phyloP scores from a whole-genome alignment of 257 asterid species.

The Nicotiana tomentosiformis region DNA sequence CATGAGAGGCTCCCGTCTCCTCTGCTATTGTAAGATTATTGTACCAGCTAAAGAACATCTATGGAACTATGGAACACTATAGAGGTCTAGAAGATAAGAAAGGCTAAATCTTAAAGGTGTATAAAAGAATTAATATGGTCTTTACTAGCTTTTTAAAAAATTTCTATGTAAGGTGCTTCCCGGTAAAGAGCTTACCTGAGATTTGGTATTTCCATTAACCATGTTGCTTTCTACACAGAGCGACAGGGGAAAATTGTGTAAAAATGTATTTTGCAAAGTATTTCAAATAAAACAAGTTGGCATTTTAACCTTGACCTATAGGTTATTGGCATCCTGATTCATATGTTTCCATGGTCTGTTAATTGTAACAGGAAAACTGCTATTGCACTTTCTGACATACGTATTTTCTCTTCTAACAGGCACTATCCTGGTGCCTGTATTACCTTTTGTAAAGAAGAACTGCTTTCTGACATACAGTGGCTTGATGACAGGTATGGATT shows the following conservation, averaged over 20 bases:
- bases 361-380: not conserved
- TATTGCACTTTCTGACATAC: not conserved
- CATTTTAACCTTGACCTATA: not conserved
- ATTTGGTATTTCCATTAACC: not conserved
- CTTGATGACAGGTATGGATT: conserved; percentile 75
- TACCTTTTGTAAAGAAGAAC: too few species aligned
- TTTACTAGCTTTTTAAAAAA: not conserved
- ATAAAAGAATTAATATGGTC: not conserved
- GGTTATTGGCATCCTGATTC: not conserved
- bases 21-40: conserved; percentile 63
- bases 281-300: not conserved
- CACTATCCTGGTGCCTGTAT: too few species aligned
- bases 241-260: not conserved
- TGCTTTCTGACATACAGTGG: conserved; percentile 9
- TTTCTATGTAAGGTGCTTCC: not conserved
- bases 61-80: not conserved
- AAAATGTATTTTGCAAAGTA: not conserved
- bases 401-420: too few species aligned
- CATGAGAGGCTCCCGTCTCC: conserved; percentile 82
- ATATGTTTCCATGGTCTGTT: not conserved
- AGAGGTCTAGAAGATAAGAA: not conserved
- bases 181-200: not conserved
- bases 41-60: conserved; percentile 11
- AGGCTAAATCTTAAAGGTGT: not conserved
- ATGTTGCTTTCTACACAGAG: not conserved